A percentile compares a stretch with the other conserved stretches of the same genome.
These are phyloP conservation scores for Onygenales sp. DNA, from an alignment of 2,329 filamentous ascomycete genomes.

Conservation along the genomic window DNA sequence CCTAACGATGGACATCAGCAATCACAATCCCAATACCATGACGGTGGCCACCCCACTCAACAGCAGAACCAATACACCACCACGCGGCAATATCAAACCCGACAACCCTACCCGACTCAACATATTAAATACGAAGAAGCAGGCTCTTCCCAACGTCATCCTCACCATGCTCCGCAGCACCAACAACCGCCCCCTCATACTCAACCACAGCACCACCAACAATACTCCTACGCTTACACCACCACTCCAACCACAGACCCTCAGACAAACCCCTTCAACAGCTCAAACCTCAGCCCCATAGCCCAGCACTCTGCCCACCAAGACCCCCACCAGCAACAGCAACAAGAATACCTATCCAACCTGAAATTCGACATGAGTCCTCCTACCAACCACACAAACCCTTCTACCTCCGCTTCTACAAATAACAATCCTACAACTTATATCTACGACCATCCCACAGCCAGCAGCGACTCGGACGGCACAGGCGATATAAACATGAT, in stretches of 20 bases:
- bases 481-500: slow-evolving; percentile 21
- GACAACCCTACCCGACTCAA: not conserved
- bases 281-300: not conserved
- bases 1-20: not conserved
- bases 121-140: not conserved
- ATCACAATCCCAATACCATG: not conserved
- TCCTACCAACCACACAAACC: not conserved
- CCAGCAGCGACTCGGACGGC: slow-evolving; percentile 17
- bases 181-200: not conserved
- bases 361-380: slow-evolving; percentile 47
- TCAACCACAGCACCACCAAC: not conserved
- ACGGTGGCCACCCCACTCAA: not conserved
- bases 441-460: not conserved
- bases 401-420: not conserved
- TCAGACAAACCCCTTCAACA: not conserved
- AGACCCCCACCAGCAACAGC: slow-evolving; percentile 1
- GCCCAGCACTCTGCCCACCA: not conserved
- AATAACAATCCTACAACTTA: not conserved
- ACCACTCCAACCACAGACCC: not conserved
- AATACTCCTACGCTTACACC: not conserved
- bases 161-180: not conserved
- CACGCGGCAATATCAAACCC: not conserved
- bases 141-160: not conserved
- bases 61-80: not conserved
- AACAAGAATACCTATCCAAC: slow-evolving; percentile 23